Evolutionary conservation across 176 grass and related monocot species (phyloP), one percentile per base, ranked within the genome.

Genomic region (Oryza brachyantha): DNA sequence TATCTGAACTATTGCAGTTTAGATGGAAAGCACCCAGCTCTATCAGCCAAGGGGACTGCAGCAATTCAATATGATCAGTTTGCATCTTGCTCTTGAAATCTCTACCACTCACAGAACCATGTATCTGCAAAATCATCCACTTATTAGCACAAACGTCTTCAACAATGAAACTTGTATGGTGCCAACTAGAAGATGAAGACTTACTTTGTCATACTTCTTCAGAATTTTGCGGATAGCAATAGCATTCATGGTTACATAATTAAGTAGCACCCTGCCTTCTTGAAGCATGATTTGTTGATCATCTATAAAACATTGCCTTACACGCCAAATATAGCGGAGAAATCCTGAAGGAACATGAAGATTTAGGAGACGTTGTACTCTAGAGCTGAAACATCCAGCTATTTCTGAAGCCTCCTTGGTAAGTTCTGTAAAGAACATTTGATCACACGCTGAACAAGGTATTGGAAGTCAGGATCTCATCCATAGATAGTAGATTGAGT

Each of bases 201-300:
- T 79, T 63, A 88, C 91, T 66, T 90, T 93, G 65, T 93, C 91
- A 77, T 93, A 90, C 75, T 93, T 93, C 75, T 93, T 93, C 27
- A 93, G 91, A 80, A 93, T 93, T 85, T 93, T 93, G 19, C 78
- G 69, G 32, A 93, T 93, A 61, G 91, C 91, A 52, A 93, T 90
- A 79, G 87, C 88, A 93, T 93, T 93, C 87, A 93, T 93, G 24
- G 87, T 85, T 31, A 93, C 82, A 77, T 93, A 93, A 32, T 93
- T 89, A 40, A 93, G 70, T 77, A 93, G 54, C 74, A 93, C 76
- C 80, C 91, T 85, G 38, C 91, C 88, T 93, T 93, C 82, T 72
- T 93, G 88, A 73, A 87, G 72, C 85, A 93, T 93, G 66, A 93
- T 73, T 80, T 90, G 91, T 79, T 93, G 91, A 77, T 93, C 91